Evolutionary conservation across 2,329 filamentous ascomycete genomes (phyloP), one percentile per base, ranked within the genome.

Genomic region (Chaetomiaceae sp.): DNA sequence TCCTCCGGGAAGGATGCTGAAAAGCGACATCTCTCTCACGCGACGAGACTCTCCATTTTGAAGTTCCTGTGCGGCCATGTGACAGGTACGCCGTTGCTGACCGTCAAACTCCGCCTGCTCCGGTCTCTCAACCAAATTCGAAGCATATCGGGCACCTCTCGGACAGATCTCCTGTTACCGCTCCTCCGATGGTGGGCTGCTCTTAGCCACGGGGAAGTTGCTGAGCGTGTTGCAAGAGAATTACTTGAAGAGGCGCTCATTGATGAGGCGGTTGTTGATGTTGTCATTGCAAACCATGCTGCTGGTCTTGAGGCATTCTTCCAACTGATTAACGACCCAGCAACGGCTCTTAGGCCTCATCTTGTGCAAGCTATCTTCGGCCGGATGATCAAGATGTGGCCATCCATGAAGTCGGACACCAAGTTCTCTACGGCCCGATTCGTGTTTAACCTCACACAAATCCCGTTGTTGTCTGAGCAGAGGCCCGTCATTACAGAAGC

Each of bases 141-240:
- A 64, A 79, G 83, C 46, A 84, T 89, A 3, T 84, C 82, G n/a
- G 73, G 74, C 6, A 82, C 78, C 23, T 83, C 85, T 10, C 85
- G 90, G 52, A 88, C 84, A 1, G 84, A 87, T 59, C 75, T 87
- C 20, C 72, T 97, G n/a, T 72, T 92, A n/a, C 89, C 90, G 1
- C 70, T 86, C 3, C 74, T 96, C 29, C 76, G 81, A 52, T 76
- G 78, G 64, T 95, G 90, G 89, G 75, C 82, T 23, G 68, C 72
- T 8, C 66, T 88, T 20, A 69, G 71, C 10, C 71, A 75, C 9
- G 68, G 72, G 1, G 75, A 85, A 23, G 79, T 80, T 1, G 63
- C 71, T 7, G 68, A 73, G 6, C 70, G 76, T 11, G 85, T 79
- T 66, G 67, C 59, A 32, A 62, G 55, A 52, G 78, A 67, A 43